These are phyloP conservation scores for Leucocoprinus leucothites DNA, from an alignment of 768 basidiomycete species.

Conservation along the genomic window DNA sequence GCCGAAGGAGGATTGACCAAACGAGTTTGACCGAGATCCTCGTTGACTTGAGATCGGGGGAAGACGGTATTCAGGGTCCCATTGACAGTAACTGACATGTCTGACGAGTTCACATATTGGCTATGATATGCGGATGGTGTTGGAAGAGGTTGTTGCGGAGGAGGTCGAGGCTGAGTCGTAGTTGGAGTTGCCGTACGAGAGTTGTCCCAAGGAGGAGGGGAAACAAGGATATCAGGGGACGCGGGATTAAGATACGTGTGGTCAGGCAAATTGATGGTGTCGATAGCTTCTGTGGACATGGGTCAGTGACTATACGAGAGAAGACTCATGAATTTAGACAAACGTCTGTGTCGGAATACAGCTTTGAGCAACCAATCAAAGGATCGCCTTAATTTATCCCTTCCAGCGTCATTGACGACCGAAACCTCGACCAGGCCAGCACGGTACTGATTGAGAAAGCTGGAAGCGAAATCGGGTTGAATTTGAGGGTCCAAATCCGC, in stretches of 20 bases:
- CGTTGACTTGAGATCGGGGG: background rate
- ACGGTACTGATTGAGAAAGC: conserved; percentile 57
- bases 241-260: conserved; percentile 64
- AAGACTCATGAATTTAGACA: background rate
- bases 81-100: background rate
- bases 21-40: too few relatives aligned
- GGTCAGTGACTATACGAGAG: background rate
- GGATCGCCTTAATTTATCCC: conserved; percentile 66
- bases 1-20: too few relatives aligned
- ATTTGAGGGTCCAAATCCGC: conserved; percentile 63
- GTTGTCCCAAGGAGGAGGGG: conserved; percentile 51
- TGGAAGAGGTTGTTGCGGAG: conserved; percentile 1
- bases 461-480: conserved; percentile 51
- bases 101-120: background rate
- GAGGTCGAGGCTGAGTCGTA: conserved; percentile 25
- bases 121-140: background rate
- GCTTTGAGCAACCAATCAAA: conserved; percentile 76
- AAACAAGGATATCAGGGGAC: conserved; percentile 57
- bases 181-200: conserved; percentile 53
- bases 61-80: background rate
- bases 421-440: conserved; percentile 79
- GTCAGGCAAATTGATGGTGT: conserved; percentile 27
- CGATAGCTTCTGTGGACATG: conserved; percentile 5
- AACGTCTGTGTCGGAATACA: conserved; percentile 37
- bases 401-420: conserved; percentile 50